phyloP scores from a whole-genome alignment of 2,329 filamentous ascomycete species.

The Aspergillus sp. region DNA sequence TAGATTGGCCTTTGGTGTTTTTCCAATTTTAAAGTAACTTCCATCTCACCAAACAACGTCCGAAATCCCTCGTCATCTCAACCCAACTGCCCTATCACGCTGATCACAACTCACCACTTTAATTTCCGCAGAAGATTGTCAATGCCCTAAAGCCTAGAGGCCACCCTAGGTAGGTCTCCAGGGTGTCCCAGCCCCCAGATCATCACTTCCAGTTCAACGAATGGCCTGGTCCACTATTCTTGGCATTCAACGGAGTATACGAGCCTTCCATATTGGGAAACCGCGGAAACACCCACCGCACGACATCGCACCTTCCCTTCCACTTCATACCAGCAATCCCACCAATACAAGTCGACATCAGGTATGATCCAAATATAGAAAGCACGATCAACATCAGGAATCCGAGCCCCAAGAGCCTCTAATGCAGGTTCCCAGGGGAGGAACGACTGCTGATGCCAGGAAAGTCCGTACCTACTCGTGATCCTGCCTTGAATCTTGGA shows the following conservation, averaged over 20 bases:
- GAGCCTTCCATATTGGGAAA: background rate
- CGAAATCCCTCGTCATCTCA: background rate
- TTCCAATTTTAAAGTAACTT: background rate
- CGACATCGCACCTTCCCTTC: background rate
- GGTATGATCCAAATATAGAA: slow-evolving; percentile 1
- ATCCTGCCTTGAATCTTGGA: too few relatives aligned
- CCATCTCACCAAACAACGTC: background rate
- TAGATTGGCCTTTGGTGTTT: too few relatives aligned
- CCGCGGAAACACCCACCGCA: background rate
- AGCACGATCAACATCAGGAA: background rate
- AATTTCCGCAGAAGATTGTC: background rate
- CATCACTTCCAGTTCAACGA: too few relatives aligned
- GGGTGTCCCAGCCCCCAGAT: too few relatives aligned
- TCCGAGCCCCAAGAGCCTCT: background rate
- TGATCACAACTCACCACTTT: background rate
- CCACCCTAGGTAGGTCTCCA: too few relatives aligned
- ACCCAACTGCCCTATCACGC: background rate
- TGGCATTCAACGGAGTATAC: background rate
- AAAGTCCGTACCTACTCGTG: too few relatives aligned
- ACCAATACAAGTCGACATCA: background rate
- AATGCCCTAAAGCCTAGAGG: too few relatives aligned
- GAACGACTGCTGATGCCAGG: background rate
- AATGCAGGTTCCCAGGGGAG: background rate
- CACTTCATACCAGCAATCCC: background rate
- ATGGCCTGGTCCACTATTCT: too few relatives aligned